Evolutionary conservation across 768 basidiomycete genomes (phyloP).

Genomic region (Mycena floridula): DNA sequence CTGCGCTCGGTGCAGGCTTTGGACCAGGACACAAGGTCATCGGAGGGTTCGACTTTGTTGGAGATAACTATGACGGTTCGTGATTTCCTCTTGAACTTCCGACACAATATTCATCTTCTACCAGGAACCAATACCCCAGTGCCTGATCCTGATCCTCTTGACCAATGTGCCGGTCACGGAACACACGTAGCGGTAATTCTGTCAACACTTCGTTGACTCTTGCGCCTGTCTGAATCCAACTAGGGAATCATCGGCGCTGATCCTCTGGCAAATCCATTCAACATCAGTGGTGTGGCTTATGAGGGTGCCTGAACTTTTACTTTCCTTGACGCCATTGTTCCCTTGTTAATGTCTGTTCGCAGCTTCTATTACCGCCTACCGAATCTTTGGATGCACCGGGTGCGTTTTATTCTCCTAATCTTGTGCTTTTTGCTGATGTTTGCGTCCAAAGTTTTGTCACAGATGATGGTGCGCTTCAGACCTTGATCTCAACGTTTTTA

Average conservation of each 20-base stretch:
- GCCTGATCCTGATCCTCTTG: slow-evolving; percentile 46
- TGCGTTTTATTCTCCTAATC: too few relatives aligned
- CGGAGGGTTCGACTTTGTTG: slow-evolving; percentile 54
- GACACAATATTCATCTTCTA: too few relatives aligned
- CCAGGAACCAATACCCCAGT: slow-evolving; percentile 43
- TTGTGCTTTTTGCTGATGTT: too few relatives aligned
- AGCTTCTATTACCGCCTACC: slow-evolving; percentile 47
- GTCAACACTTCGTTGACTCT: slow-evolving; percentile 15
- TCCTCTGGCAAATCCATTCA: slow-evolving; percentile 53
- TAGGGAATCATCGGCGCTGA: slow-evolving; percentile 61
- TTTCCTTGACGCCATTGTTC: too few relatives aligned
- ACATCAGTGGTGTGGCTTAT: slow-evolving; percentile 67
- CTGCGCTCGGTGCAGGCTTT: slow-evolving; percentile 45
- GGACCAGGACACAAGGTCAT: slow-evolving; percentile 27
- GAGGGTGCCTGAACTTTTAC: too few relatives aligned
- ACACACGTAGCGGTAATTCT: slow-evolving; percentile 47
- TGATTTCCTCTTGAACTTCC: too few relatives aligned
- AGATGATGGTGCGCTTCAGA: slow-evolving; percentile 38
- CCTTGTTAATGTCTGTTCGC: too few relatives aligned
- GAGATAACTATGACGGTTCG: slow-evolving; percentile 48
- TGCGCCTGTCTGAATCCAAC: too few relatives aligned
- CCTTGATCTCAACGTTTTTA: neutral
- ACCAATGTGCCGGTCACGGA: slow-evolving; percentile 47
- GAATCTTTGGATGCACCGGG: slow-evolving; percentile 60
- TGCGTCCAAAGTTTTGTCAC: slow-evolving; percentile 39